These are phyloP conservation scores for sweet orange (Citrus sinensis) DNA, from an alignment of 345 rosid genomes.

Conservation along the genomic window DNA sequence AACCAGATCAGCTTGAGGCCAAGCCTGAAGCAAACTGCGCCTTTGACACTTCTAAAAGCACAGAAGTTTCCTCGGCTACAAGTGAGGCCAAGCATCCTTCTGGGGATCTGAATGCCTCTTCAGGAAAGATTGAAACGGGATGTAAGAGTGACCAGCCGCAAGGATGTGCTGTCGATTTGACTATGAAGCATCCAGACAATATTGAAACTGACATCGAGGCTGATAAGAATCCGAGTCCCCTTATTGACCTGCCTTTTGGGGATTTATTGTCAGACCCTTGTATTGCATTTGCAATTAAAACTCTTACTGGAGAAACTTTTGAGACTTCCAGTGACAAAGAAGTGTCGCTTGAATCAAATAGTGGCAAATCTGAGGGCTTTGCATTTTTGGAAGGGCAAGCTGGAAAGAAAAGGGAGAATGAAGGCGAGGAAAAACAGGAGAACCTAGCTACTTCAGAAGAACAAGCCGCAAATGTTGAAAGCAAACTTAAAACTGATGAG, in stretches of 20 bases:
- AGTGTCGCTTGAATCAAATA: conserved; percentile 33
- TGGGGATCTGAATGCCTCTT: conserved; percentile 11
- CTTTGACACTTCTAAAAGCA: conserved; percentile 16
- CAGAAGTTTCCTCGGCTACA: conserved; percentile 6
- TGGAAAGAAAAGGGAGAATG: conserved; percentile 15
- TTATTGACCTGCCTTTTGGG: conserved; percentile 53
- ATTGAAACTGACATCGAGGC: conserved; percentile 13
- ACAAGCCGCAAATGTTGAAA: conserved; percentile 17
- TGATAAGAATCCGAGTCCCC: conserved; percentile 25
- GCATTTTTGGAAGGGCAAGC: conserved; percentile 17
- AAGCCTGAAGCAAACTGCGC: conserved; percentile 12
- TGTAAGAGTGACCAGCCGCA: conserved; percentile 10
- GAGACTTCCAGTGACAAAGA: conserved; percentile 32
- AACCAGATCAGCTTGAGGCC: conserved; percentile 14
- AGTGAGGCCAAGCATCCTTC: conserved; percentile 22
- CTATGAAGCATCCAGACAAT: conserved; percentile 1
- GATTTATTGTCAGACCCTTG: conserved; percentile 90
- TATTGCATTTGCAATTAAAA: conserved; percentile 94
- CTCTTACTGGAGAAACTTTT: conserved; percentile 67
- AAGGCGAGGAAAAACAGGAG: conserved; percentile 13
- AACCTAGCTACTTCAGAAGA: conserved; percentile 16
- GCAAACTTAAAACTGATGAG: conserved; percentile 16
- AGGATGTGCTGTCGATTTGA: conserved; percentile 11
- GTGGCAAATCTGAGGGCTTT: conserved; percentile 15
- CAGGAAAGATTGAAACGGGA: conserved; percentile 22